These are phyloP conservation scores for Elsinoe fawcettii DNA, from an alignment of 2,329 filamentous ascomycete genomes.

Conservation along the genomic window DNA sequence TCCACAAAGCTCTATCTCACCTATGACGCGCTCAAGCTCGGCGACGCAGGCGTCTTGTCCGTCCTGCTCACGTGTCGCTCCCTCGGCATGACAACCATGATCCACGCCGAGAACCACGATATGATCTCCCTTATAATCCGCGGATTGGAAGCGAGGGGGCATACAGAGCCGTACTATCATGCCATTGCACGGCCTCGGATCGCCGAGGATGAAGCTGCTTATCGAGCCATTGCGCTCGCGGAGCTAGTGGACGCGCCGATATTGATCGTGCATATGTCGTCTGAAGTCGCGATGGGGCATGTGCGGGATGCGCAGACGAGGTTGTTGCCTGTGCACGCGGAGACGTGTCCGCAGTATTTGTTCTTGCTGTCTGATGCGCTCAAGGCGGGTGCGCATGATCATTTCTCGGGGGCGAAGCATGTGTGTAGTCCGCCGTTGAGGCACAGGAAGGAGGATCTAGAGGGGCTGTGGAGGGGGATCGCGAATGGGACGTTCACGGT, in stretches of 20 bases:
- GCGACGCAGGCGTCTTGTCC: conserved; percentile 44
- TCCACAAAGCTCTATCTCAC: conserved; percentile 49
- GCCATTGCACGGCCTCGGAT: conserved; percentile 39
- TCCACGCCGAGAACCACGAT: conserved; percentile 43
- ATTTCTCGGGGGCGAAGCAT: conserved; percentile 31
- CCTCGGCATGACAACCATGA: conserved; percentile 42
- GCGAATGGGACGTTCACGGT: conserved; percentile 31
- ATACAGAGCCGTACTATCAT: conserved; percentile 40
- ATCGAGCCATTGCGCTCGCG: conserved; percentile 45
- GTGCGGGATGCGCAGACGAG: conserved; percentile 30
- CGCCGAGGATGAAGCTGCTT: conserved; percentile 43
- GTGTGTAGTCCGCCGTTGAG: conserved; percentile 31
- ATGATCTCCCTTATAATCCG: conserved; percentile 39
- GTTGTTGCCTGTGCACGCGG: conserved; percentile 31
- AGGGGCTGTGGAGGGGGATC: conserved; percentile 30
- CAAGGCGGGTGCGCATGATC: conserved; percentile 26
- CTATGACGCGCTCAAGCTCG: conserved; percentile 43
- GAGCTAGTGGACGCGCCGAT: conserved; percentile 46
- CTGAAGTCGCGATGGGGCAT: conserved; percentile 29
- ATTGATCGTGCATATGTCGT: conserved; percentile 47
- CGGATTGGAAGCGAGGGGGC: conserved; percentile 34
- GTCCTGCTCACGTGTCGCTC: conserved; percentile 43
- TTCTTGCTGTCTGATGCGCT: conserved; percentile 29
- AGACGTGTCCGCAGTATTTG: conserved; percentile 34
- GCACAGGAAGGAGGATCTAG: conserved; percentile 27